A percentile compares a stretch with the other conserved stretches of the same genome.
Conservation (phyloP, 2,329 filamentous ascomycete genomes). For the Aspergillus pseudonomiae region DNA sequence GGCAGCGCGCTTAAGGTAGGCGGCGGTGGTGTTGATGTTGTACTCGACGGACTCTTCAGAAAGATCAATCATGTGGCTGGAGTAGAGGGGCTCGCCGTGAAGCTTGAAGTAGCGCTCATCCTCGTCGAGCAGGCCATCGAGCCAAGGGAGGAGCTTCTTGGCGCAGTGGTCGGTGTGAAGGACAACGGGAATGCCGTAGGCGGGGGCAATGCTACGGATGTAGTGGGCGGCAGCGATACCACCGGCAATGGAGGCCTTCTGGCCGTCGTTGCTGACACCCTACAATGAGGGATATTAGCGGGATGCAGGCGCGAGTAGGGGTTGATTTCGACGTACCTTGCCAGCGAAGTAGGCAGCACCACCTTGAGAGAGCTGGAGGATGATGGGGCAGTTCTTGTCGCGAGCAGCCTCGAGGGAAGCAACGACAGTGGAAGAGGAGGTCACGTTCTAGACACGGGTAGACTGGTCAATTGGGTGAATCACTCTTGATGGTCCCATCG, state of each 20-base stretch:
- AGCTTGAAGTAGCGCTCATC: constrained; percentile 96
- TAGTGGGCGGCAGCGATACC: constrained; percentile 89
- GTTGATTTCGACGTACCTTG: constrained; percentile 58
- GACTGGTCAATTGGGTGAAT: constrained; percentile 6
- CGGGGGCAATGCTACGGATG: constrained; percentile 82
- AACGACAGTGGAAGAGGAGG: constrained; percentile 85
- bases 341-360: constrained; percentile 91
- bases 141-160: constrained; percentile 98
- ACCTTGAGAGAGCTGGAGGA: constrained; percentile 92
- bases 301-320: constrained; percentile 2
- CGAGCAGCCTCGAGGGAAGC: constrained; percentile 91
- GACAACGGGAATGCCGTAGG: constrained; percentile 87
- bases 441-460: constrained; percentile 68
- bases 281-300: constrained; percentile 18
- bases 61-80: constrained; percentile 97
- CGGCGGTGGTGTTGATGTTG: constrained; percentile 90
- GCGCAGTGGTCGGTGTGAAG: constrained; percentile 98
- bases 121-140: constrained; percentile 92
- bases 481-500: background rate
- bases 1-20: constrained; percentile 90
- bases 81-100: constrained; percentile 90
- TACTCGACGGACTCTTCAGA: constrained; percentile 87
- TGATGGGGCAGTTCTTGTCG: constrained; percentile 86
- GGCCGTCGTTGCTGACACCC: constrained; percentile 80
- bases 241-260: constrained; percentile 86